phyloP scores from a whole-genome alignment of 2,329 filamentous ascomycete genomes.

The Xylaria sp. region DNA sequence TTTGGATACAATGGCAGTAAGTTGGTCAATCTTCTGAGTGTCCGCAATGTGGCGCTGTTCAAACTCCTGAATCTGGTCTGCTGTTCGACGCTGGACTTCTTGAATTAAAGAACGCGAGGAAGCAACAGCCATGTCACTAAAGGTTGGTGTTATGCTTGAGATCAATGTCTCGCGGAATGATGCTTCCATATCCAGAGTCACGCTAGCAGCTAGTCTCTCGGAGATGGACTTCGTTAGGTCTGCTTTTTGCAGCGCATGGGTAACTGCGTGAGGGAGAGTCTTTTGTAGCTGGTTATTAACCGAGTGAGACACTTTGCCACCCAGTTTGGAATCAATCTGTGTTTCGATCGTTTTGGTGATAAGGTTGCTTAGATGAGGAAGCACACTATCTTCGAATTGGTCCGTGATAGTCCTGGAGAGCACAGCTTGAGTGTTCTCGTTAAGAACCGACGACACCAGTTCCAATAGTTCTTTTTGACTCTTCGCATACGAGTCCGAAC shows the following conservation, averaged over 20 bases:
- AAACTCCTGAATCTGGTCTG: conserved; percentile 61
- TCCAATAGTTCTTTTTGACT: conserved; percentile 66
- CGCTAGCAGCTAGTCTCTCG: conserved; percentile 74
- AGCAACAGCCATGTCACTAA: conserved; percentile 71
- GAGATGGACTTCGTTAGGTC: conserved; percentile 78
- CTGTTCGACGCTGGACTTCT: conserved; percentile 73
- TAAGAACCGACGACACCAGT: conserved; percentile 68
- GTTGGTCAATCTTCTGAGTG: conserved; percentile 74
- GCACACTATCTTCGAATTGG: conserved; percentile 77
- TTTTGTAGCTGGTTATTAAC: conserved; percentile 79
- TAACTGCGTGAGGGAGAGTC: conserved; percentile 73
- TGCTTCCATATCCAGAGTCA: conserved; percentile 75
- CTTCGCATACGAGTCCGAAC: conserved; percentile 62
- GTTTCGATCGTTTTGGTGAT: conserved; percentile 75
- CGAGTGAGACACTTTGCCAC: conserved; percentile 70
- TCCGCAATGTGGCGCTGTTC: conserved; percentile 63
- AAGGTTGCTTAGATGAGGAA: conserved; percentile 77
- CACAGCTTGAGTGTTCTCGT: conserved; percentile 74
- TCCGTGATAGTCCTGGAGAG: conserved; percentile 79
- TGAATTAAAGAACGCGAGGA: conserved; percentile 73
- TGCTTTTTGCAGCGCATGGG: conserved; percentile 75
- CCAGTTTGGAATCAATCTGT: conserved; percentile 75
- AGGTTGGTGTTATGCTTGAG: conserved; percentile 71
- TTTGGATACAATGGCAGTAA: conserved; percentile 73
- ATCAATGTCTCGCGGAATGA: conserved; percentile 71